Evolutionary conservation across 139 green algal species (phyloP).

Genomic region (Chlorella sp.): DNA sequence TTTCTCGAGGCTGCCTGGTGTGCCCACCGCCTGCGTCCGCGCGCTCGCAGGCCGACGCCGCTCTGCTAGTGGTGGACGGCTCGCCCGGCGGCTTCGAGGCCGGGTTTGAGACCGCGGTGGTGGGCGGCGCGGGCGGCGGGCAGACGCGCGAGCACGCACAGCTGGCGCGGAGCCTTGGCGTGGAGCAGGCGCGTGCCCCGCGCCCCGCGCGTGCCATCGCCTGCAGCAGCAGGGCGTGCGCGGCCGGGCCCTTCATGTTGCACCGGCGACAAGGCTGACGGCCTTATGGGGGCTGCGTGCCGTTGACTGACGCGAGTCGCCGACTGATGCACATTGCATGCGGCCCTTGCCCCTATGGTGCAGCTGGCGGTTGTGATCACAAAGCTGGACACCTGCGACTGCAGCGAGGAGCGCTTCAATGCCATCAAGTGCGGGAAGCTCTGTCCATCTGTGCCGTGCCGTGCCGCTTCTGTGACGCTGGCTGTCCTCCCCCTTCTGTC

Average conservation of each 20-base stretch:
- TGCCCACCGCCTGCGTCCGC: too few species aligned
- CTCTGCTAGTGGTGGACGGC: slow-evolving; percentile 94
- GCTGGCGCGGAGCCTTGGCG: slow-evolving; percentile 86
- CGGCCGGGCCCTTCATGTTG: too few species aligned
- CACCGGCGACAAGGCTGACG: too few species aligned
- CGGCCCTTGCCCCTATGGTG: not conserved
- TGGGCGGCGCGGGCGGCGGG: slow-evolving; percentile 52
- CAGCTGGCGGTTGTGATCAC: slow-evolving; percentile 85
- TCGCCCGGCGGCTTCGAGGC: slow-evolving; percentile 91
- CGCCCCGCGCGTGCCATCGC: too few species aligned
- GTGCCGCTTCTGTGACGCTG: too few species aligned
- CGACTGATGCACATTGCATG: not conserved
- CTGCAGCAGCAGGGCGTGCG: too few species aligned
- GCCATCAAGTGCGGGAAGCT: slow-evolving; percentile 52
- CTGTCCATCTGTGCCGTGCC: too few species aligned
- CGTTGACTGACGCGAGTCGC: too few species aligned
- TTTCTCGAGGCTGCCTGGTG: too few species aligned
- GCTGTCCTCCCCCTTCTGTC: too few species aligned
- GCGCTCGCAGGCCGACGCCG: slow-evolving; percentile 87
- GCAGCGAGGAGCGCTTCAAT: slow-evolving; percentile 74
- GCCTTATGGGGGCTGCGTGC: too few species aligned
- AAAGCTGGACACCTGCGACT: slow-evolving; percentile 87
- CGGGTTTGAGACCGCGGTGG: slow-evolving; percentile 72
- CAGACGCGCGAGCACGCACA: slow-evolving; percentile 96
- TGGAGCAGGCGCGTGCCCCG: slow-evolving; percentile 78